Percentiles rank a stretch among this genome's conserved stretches.
Evolutionary conservation across 2,329 filamentous ascomycete genomes (phyloP).

Genomic region (Aspergillus pseudoterreus): DNA sequence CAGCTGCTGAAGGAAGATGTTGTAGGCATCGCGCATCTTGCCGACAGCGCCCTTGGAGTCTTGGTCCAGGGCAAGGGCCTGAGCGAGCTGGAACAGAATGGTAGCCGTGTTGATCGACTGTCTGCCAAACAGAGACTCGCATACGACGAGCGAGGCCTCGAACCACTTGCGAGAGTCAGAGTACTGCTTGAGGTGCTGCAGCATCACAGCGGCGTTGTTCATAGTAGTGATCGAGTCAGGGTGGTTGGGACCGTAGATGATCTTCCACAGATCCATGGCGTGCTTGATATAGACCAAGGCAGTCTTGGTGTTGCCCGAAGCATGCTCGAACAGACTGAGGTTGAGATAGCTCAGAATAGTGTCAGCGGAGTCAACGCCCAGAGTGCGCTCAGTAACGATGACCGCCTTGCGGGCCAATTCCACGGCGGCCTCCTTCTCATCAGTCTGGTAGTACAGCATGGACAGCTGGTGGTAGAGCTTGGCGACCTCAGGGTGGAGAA

Average conservation of each 20-base stretch:
- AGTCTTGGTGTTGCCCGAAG: slow-evolving; percentile 79
- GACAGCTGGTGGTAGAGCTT: slow-evolving; percentile 92
- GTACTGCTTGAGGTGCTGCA: slow-evolving; percentile 92
- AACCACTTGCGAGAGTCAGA: slow-evolving; percentile 96
- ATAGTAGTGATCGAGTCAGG: slow-evolving; percentile 97
- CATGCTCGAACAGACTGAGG: slow-evolving; percentile 88
- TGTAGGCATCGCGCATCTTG: slow-evolving; percentile 95
- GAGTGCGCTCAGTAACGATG: slow-evolving; percentile 89
- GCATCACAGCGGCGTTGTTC: slow-evolving; percentile 98
- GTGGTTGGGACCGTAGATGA: slow-evolving; percentile 90
- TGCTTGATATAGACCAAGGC: slow-evolving; percentile 90
- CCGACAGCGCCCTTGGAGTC: slow-evolving; percentile 88
- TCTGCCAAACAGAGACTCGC: slow-evolving; percentile 84
- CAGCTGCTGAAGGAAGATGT: slow-evolving; percentile 84
- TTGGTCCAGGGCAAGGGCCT: slow-evolving; percentile 91
- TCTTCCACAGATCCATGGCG: slow-evolving; percentile 91
- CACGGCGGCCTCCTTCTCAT: slow-evolving; percentile 93
- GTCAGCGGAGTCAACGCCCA: slow-evolving; percentile 89
- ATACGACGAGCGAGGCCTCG: slow-evolving; percentile 83
- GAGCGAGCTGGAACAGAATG: slow-evolving; percentile 92
- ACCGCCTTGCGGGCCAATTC: slow-evolving; percentile 95
- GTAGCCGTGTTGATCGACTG: slow-evolving; percentile 91
- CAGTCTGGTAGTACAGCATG: slow-evolving; percentile 95
- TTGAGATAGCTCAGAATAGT: slow-evolving; percentile 96
- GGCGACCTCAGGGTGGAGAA: slow-evolving; percentile 93